These are phyloP conservation scores for Trichoderma oligosporum DNA, from an alignment of 2,329 filamentous ascomycete species.

Conservation along the genomic window DNA sequence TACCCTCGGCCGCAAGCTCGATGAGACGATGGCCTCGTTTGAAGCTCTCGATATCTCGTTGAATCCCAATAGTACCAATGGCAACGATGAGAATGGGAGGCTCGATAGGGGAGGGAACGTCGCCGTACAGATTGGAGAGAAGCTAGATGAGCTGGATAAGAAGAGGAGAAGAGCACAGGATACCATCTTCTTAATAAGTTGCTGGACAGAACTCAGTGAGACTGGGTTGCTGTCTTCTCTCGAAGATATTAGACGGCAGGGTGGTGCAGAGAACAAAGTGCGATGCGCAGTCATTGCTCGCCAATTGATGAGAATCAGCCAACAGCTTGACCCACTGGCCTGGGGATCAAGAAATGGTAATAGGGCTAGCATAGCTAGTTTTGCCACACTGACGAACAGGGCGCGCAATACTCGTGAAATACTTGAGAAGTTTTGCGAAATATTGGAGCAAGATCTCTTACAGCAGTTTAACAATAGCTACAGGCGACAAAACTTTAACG, in stretches of 20 bases:
- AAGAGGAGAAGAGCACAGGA: slow-evolving; percentile 87
- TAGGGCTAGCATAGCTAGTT: slow-evolving; percentile 49
- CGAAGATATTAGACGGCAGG: slow-evolving; percentile 81
- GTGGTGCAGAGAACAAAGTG: slow-evolving; percentile 86
- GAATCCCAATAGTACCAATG: slow-evolving; percentile 53
- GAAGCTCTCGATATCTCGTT: slow-evolving; percentile 82
- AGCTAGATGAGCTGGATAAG: slow-evolving; percentile 87
- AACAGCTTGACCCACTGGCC: slow-evolving; percentile 75
- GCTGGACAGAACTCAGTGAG: slow-evolving; percentile 93
- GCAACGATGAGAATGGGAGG: slow-evolving; percentile 32
- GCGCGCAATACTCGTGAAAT: slow-evolving; percentile 74
- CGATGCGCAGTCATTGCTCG: slow-evolving; percentile 90
- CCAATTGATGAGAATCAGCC: slow-evolving; percentile 90
- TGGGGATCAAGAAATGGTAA: slow-evolving; percentile 63
- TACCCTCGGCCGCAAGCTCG: slow-evolving; percentile 81
- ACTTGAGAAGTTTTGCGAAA: slow-evolving; percentile 95
- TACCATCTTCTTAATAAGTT: slow-evolving; percentile 91
- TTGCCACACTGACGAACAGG: slow-evolving; percentile 49
- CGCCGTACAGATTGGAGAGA: slow-evolving; percentile 91
- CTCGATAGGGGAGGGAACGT: slow-evolving; percentile 71
- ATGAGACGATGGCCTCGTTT: slow-evolving; percentile 88
- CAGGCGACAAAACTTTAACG: slow-evolving; percentile 88
- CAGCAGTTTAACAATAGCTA: slow-evolving; percentile 98
- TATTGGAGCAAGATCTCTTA: slow-evolving; percentile 87
- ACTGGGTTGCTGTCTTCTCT: slow-evolving; percentile 81